A percentile compares a stretch with the other conserved stretches of the same genome.
These are phyloP conservation scores for Primulina tabacum DNA, from an alignment of 257 asterid genomes.

Conservation along the genomic window DNA sequence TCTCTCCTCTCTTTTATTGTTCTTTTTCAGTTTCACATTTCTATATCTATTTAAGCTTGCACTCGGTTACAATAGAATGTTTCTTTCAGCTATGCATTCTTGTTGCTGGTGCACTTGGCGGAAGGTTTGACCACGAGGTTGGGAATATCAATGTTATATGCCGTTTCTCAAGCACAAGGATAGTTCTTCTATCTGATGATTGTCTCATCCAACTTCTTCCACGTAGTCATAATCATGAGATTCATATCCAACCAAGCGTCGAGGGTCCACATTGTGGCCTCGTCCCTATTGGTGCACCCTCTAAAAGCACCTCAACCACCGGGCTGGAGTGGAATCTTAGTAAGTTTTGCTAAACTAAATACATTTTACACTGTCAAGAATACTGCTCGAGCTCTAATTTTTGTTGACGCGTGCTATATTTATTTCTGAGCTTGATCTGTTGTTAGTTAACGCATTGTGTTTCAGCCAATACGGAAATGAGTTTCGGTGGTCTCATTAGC, in stretches of 20 bases:
- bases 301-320: slow-evolving; percentile 47
- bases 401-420: neutral
- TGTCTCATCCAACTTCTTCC: slow-evolving; percentile 91
- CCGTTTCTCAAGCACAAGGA: slow-evolving; percentile 52
- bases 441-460: slow-evolving; percentile 8
- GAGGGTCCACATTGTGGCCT: slow-evolving; percentile 97
- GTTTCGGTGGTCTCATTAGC: slow-evolving; percentile 56
- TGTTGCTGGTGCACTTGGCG: slow-evolving; percentile 95
- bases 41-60: neutral
- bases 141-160: slow-evolving; percentile 81
- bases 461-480: slow-evolving; percentile 72
- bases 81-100: slow-evolving; percentile 68
- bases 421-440: slow-evolving; percentile 16
- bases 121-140: slow-evolving; percentile 92
- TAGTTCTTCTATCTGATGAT: slow-evolving; percentile 79
- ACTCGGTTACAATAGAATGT: slow-evolving; percentile 10
- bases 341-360: slow-evolving; percentile 33
- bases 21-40: neutral
- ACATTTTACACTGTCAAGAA: neutral
- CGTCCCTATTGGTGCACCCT: slow-evolving; percentile 64
- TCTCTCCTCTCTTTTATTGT: neutral
- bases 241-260: slow-evolving; percentile 27
- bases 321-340: slow-evolving; percentile 49
- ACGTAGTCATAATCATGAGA: slow-evolving; percentile 45
- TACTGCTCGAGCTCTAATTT: neutral